Evolutionary conservation across 2,329 filamentous ascomycete species (phyloP).

Genomic region (Coniella lustricola): DNA sequence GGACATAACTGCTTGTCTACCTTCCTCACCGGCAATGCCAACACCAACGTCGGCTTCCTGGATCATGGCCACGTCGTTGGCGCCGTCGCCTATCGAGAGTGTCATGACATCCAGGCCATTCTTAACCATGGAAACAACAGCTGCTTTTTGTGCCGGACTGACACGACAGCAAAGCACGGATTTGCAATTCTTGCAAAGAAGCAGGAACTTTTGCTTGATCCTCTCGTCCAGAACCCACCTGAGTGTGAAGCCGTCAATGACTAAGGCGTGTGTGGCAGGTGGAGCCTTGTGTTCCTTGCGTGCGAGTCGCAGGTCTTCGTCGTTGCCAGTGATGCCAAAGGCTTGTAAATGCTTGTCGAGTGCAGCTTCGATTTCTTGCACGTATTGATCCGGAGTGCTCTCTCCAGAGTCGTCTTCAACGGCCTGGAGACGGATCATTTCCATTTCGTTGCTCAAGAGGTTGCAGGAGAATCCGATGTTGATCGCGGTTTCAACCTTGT

Average conservation of each 20-base stretch:
- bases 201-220: conserved; percentile 83
- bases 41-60: conserved; percentile 96
- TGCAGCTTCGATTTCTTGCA: conserved; percentile 58
- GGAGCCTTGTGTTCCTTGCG: conserved; percentile 81
- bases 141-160: conserved; percentile 91
- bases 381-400: conserved; percentile 39
- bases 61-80: conserved; percentile 97
- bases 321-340: conserved; percentile 76
- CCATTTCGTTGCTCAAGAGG: conserved; percentile 94
- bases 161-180: conserved; percentile 96
- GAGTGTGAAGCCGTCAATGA: conserved; percentile 92
- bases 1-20: conserved; percentile 89
- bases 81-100: conserved; percentile 84
- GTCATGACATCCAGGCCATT: conserved; percentile 94
- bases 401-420: conserved; percentile 60
- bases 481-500: conserved; percentile 99
- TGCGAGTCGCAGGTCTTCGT: conserved; percentile 75
- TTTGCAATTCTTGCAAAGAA: conserved; percentile 95
- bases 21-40: conserved; percentile 88
- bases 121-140: conserved; percentile 96
- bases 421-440: conserved; percentile 82
- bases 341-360: conserved; percentile 65
- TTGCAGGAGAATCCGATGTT: conserved; percentile 99
- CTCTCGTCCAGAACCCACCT: conserved; percentile 77
- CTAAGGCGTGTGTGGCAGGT: conserved; percentile 78